Percentiles rank a stretch among this genome's conserved stretches.
phyloP scores from a whole-genome alignment of 257 asterid genomes.

The Leptodermis oblonga region DNA sequence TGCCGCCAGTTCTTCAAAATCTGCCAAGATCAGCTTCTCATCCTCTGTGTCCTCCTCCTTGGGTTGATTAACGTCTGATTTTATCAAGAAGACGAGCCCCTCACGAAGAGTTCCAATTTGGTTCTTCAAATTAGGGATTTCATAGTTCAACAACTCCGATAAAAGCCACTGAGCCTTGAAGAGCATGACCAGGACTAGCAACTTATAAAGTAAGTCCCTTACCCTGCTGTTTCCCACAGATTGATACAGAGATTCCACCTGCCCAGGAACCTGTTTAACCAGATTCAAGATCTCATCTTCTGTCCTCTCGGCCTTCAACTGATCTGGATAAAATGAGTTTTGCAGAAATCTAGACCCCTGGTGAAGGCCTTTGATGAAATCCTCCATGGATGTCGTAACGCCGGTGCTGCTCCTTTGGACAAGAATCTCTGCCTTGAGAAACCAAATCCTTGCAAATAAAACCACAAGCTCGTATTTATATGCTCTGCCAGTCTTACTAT shows the following conservation, averaged over 20 bases:
- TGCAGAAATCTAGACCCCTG: neutral
- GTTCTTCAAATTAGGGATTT: neutral
- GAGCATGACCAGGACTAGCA: slow-evolving; percentile 2
- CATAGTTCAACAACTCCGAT: neutral
- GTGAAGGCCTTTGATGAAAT: neutral
- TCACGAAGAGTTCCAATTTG: neutral
- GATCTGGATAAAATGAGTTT: neutral
- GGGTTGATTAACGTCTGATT: neutral
- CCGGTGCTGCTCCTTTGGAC: neutral
- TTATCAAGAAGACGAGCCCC: neutral
- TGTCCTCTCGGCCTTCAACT: neutral
- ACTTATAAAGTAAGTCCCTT: neutral
- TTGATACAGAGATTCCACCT: neutral
- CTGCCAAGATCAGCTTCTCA: neutral
- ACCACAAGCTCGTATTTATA: neutral
- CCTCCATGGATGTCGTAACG: neutral
- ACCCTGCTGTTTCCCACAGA: neutral
- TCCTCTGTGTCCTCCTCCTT: neutral
- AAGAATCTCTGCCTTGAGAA: slow-evolving; percentile 10
- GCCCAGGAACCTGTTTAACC: neutral
- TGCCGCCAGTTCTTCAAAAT: neutral
- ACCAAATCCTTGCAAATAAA: slow-evolving; percentile 5
- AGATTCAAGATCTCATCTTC: neutral
- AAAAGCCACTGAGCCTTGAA: slow-evolving; percentile 6
- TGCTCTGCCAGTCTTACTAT: neutral